Conservation (phyloP, 805 yeast genomes). For the Yarrowia deformans region DNA sequence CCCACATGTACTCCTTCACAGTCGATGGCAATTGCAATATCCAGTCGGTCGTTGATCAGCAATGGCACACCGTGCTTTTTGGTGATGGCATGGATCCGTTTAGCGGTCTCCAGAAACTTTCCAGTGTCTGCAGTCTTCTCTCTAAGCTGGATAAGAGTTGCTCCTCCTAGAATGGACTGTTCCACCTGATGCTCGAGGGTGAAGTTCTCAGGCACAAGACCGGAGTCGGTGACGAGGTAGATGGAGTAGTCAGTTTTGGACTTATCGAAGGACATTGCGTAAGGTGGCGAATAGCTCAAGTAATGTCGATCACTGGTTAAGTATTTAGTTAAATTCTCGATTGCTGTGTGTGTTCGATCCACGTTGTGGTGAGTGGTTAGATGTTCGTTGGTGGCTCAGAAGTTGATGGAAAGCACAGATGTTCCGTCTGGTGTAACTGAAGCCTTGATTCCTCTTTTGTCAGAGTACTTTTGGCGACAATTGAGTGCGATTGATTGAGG, state of each 20-base stretch:
- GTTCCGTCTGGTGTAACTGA: background rate
- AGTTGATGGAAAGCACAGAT: background rate
- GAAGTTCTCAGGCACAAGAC: constrained; percentile 68
- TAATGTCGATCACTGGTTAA: background rate
- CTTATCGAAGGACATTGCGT: constrained; percentile 1
- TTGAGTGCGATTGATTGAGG: background rate
- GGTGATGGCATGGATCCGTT: constrained; percentile 67
- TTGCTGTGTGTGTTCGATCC: background rate
- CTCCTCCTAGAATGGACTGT: constrained; percentile 72
- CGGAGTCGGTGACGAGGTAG: constrained; percentile 82
- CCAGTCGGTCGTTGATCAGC: constrained; percentile 85
- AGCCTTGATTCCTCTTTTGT: background rate
- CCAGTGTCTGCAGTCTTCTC: constrained; percentile 77
- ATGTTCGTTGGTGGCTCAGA: background rate
- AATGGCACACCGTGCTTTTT: constrained; percentile 68
- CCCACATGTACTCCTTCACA: constrained; percentile 96
- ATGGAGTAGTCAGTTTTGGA: constrained; percentile 59
- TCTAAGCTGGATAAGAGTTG: constrained; percentile 80
- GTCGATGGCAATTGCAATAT: constrained; percentile 85
- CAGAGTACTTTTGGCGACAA: background rate
- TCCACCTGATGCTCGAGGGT: constrained; percentile 66
- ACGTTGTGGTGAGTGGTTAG: background rate
- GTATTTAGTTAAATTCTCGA: background rate
- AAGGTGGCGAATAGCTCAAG: background rate
- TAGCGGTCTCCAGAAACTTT: constrained; percentile 70